Conservation (phyloP, 2,329 filamentous ascomycete species). For the Daldinia sp. region DNA sequence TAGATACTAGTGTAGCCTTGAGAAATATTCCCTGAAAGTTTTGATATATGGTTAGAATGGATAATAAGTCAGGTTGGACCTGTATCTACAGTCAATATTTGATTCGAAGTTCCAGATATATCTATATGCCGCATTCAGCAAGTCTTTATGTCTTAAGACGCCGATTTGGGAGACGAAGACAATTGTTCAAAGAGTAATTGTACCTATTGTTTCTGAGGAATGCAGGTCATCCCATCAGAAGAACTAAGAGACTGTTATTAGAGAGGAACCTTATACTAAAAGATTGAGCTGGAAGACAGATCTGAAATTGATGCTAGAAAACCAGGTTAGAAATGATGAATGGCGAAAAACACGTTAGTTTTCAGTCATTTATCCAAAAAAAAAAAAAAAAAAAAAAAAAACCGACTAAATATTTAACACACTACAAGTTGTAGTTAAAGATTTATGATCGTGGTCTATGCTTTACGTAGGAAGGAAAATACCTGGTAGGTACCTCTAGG, state of each 20-base stretch:
- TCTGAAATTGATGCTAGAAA: too few species aligned
- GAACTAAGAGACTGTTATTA: background rate
- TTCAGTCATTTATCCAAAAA: too few species aligned
- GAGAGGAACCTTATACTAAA: background rate
- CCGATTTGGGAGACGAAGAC: background rate
- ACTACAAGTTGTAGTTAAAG: too few species aligned
- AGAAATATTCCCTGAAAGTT: background rate
- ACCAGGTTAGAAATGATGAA: too few species aligned
- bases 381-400: too few species aligned
- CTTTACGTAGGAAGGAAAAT: too few species aligned
- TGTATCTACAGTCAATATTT: background rate
- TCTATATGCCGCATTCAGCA: constrained; percentile 20
- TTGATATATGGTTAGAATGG: background rate
- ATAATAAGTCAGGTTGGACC: background rate
- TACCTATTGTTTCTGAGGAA: background rate
- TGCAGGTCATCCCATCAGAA: background rate
- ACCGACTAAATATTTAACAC: too few species aligned
- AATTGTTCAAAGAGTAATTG: constrained; percentile 5
- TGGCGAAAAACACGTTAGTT: too few species aligned
- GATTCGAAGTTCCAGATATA: background rate
- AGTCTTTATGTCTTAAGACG: constrained; percentile 13
- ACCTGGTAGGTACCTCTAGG: too few species aligned
- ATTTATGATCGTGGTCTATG: too few species aligned
- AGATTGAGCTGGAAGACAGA: too few species aligned
- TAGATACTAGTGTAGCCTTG: background rate